Conservation (phyloP, 768 basidiomycete species). For the Termitomyces sp. region DNA sequence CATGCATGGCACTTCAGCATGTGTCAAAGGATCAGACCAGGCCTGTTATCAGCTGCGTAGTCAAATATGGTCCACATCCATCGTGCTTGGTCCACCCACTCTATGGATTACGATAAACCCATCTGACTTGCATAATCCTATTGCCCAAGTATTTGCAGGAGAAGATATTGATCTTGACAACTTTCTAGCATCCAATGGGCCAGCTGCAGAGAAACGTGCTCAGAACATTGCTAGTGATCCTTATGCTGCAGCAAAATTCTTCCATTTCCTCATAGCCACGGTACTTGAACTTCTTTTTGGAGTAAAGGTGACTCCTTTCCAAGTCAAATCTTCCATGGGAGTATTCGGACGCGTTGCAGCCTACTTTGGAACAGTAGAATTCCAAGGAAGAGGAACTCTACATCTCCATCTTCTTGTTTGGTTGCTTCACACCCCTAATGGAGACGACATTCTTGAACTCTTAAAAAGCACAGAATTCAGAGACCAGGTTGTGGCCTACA, state of each 20-base stretch:
- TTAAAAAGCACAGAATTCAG: slow-evolving; percentile 29
- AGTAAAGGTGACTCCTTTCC: slow-evolving; percentile 19
- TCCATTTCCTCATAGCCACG: slow-evolving; percentile 24
- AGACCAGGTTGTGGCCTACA: slow-evolving; percentile 24
- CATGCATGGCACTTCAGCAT: slow-evolving; percentile 19
- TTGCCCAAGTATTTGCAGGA: slow-evolving; percentile 43
- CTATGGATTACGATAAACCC: slow-evolving; percentile 48
- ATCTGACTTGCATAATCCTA: slow-evolving; percentile 38
- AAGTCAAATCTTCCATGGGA: slow-evolving; percentile 24
- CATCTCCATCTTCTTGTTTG: slow-evolving; percentile 37
- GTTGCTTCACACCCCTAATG: slow-evolving; percentile 28
- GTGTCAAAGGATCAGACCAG: slow-evolving; percentile 34
- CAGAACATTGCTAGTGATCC: slow-evolving; percentile 36
- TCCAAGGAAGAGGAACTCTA: slow-evolving; percentile 36
- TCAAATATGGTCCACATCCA: slow-evolving; percentile 36
- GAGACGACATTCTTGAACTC: slow-evolving; percentile 24
- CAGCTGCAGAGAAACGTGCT: slow-evolving; percentile 17
- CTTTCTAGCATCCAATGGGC: slow-evolving; percentile 27
- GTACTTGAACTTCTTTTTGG: slow-evolving; percentile 32
- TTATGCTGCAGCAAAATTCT: too few species aligned
- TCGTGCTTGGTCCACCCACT: slow-evolving; percentile 27
- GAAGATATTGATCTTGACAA: slow-evolving; percentile 41
- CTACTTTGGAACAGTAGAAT: slow-evolving; percentile 37
- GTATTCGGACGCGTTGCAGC: slow-evolving; percentile 30
- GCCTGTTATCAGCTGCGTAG: slow-evolving; percentile 19